Conservation (phyloP, 129 eudicot species). For the Kitagawia praeruptora region DNA sequence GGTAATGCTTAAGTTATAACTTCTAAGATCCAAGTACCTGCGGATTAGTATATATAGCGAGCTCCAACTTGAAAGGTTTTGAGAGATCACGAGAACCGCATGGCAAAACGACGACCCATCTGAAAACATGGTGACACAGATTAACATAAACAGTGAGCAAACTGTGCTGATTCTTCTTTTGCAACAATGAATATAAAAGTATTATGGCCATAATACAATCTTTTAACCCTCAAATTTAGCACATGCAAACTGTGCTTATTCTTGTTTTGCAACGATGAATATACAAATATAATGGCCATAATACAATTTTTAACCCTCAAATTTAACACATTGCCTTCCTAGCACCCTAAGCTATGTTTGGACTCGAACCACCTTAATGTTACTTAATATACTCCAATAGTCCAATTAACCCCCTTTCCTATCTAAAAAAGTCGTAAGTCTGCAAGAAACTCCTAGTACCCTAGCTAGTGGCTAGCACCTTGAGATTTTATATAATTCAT, state of each 20-base stretch:
- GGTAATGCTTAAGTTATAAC: too few relatives aligned
- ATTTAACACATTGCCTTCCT: not conserved
- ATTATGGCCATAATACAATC: not conserved
- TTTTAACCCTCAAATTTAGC: too few relatives aligned
- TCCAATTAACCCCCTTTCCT: not conserved
- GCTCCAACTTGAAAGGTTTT: conserved; percentile 77
- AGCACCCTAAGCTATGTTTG: not conserved
- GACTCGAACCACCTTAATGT: not conserved
- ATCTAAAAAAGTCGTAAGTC: not conserved
- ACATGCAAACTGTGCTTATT: too few relatives aligned
- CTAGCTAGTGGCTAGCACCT: not conserved
- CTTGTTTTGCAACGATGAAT: not conserved
- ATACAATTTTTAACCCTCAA: not conserved
- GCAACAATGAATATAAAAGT: not conserved
- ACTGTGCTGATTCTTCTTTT: not conserved
- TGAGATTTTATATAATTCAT: not conserved
- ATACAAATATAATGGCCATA: not conserved
- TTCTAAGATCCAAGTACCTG: conserved; percentile 32
- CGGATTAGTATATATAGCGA: conserved; percentile 62
- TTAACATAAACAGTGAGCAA: not conserved
- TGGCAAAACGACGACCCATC: conserved; percentile 88
- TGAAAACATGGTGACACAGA: conserved; percentile 20
- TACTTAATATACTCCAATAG: not conserved
- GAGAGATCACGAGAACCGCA: conserved; percentile 65
- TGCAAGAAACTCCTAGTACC: not conserved